Base-by-base conservation (phyloP, 179 eudicot genomes). In the Spinacia oleracea region DNA sequence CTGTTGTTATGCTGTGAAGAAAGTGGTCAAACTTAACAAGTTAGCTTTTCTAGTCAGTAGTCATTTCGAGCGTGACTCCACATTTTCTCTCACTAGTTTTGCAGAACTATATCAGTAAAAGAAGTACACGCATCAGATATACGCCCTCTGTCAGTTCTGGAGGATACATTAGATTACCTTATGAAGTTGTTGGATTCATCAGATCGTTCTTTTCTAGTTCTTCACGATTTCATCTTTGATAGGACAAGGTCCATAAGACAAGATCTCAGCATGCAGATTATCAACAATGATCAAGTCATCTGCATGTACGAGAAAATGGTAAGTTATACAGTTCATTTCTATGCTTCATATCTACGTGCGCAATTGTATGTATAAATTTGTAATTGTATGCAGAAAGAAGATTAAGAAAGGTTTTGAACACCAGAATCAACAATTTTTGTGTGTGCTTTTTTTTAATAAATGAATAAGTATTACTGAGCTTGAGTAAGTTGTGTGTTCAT, bases 161-260 rank as follows among this genome's bases (percentile, higher is more conserved):
- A 90, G 78, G 96, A 91, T 79, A 91, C 98, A 43, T 85, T 95
- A 46, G 85, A 89, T 75, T 88, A 93, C 83, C 91, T 95, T 68
- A 84, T 93, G 81, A 81, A 83, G 79, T 84, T 95, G 82, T 73
- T 89, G 84, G 85, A 87, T 80, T 90, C 92, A 7, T 75, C 84
- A n/a, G 89, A 88, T 38, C 85, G 82, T 80, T 89, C 98, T 18
- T 95, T 91, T 87, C 92, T 89, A 80, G 93, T 85, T 78, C 85
- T 95, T 80, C 98, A 95, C 79, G 98, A 93, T 81, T 95, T 95
- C 82, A 75, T 95, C 76, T 93, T 91, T 83, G 98, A 95, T 86
- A 82, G 98, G 85, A 91, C 91, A 63, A 91, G 97, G 84, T 95
- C 98, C 81, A 93, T 95, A 70, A 89, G 98, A 83, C 98, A 95